Percentiles rank a stretch among this genome's conserved stretches.
Evolutionary conservation across 2,329 filamentous ascomycete species (phyloP).

Genomic region (Paecilomyces dactylethromorphus): DNA sequence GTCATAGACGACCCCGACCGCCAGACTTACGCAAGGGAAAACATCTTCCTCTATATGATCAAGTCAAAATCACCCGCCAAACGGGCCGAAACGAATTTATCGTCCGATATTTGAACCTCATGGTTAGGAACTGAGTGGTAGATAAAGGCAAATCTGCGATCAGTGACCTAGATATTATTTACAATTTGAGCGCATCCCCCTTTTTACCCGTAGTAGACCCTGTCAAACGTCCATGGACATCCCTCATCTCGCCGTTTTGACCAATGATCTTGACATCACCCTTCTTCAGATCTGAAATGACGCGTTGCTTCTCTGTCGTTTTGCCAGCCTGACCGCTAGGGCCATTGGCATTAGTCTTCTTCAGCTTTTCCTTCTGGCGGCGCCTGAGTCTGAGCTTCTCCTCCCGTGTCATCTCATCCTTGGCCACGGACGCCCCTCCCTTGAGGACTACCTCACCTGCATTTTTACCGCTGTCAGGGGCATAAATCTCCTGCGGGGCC

Average conservation of each 20-base stretch:
- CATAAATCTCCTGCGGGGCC: constrained; percentile 91
- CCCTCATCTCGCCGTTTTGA: constrained; percentile 76
- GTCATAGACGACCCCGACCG: constrained; percentile 49
- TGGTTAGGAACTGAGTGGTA: not conserved
- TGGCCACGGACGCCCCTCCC: constrained; percentile 68
- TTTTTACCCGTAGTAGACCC: constrained; percentile 11
- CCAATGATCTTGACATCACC: constrained; percentile 89
- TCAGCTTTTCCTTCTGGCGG: constrained; percentile 78
- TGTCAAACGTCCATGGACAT: constrained; percentile 71
- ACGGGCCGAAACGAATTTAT: not conserved
- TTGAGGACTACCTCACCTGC: constrained; percentile 68
- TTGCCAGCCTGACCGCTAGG: constrained; percentile 40
- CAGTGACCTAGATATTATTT: constrained; percentile 9
- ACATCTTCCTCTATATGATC: constrained; percentile 33
- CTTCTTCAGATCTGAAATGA: constrained; percentile 67
- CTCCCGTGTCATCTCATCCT: constrained; percentile 81
- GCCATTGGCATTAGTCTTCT: constrained; percentile 51
- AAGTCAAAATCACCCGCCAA: constrained; percentile 14
- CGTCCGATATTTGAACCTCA: not conserved
- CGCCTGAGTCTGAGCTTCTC: constrained; percentile 71
- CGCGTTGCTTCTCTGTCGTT: constrained; percentile 42
- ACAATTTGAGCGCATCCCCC: constrained; percentile 31
- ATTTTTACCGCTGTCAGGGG: constrained; percentile 60
- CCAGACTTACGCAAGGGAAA: constrained; percentile 28
- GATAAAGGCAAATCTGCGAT: not conserved